Evolutionary conservation across 257 asterid genomes (phyloP).

Genomic region (Nicotiana obtusifolia): DNA sequence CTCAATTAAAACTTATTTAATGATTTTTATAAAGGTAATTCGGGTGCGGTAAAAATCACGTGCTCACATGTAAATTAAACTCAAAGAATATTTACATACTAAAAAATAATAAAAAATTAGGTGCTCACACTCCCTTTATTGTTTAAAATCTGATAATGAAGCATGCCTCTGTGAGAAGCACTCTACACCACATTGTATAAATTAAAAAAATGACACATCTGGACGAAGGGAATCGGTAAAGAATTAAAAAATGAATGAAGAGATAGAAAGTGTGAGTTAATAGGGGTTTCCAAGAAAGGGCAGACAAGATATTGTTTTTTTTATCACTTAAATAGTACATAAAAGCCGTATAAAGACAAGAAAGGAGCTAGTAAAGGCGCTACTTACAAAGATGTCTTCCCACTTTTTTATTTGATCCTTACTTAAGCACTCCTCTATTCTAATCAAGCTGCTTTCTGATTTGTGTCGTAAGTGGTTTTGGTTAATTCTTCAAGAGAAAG

Average conservation of each 20-base stretch:
- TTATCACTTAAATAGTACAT: neutral
- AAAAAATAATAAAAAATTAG: no score
- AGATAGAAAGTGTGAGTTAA: neutral
- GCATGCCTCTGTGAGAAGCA: no score
- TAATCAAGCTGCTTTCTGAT: neutral
- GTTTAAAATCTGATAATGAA: no score
- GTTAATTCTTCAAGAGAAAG: conserved; percentile 8
- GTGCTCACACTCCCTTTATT: no score
- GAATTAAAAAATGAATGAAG: neutral
- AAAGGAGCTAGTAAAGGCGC: neutral
- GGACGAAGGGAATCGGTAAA: neutral
- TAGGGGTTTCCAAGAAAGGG: neutral
- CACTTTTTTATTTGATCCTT: neutral
- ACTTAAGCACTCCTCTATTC: neutral
- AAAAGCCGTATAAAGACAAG: neutral
- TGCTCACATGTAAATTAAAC: no score
- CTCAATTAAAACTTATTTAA: no score
- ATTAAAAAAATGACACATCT: no score
- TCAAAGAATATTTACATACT: no score
- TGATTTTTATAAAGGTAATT: no score
- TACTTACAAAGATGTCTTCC: neutral
- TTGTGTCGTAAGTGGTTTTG: no score
- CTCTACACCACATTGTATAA: no score
- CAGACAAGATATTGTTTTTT: conserved; percentile 2
- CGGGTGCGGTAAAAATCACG: no score